A percentile compares a stretch with the other conserved stretches of the same genome.
phyloP scores from a whole-genome alignment of 148 eudicot species.

The Rhododendron ovatum region DNA sequence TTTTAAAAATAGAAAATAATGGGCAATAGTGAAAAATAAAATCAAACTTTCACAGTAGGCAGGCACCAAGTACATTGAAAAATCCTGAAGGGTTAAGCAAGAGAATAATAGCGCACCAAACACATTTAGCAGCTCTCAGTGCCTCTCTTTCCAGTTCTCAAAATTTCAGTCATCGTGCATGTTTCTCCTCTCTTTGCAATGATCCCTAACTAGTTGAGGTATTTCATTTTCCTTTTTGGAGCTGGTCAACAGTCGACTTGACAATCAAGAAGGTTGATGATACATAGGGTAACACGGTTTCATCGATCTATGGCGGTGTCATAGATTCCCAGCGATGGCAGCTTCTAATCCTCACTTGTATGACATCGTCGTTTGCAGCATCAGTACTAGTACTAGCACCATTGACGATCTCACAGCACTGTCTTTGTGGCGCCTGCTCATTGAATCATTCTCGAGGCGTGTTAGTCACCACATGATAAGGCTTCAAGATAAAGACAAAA shows the following conservation, averaged over 20 bases:
- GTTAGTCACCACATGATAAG: not conserved
- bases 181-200: not conserved
- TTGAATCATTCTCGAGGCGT: not conserved
- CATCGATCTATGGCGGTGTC: constrained; percentile 22
- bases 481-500: not conserved
- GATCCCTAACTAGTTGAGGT: not conserved
- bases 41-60: too few relatives aligned
- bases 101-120: too few relatives aligned
- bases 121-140: not conserved
- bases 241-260: not conserved
- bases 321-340: constrained; percentile 37
- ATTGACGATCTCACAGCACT: constrained; percentile 33
- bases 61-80: not conserved
- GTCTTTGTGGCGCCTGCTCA: constrained; percentile 35
- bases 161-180: not conserved
- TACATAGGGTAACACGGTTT: not conserved
- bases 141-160: not conserved
- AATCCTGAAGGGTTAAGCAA: not conserved
- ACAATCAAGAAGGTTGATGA: not conserved
- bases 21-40: too few relatives aligned
- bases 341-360: constrained; percentile 28
- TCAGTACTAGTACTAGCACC: not conserved
- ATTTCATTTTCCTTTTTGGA: not conserved
- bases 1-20: not conserved
- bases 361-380: constrained; percentile 9